phyloP scores from a whole-genome alignment of 1,139 yeast genomes.

The Neolecta irregularis region DNA sequence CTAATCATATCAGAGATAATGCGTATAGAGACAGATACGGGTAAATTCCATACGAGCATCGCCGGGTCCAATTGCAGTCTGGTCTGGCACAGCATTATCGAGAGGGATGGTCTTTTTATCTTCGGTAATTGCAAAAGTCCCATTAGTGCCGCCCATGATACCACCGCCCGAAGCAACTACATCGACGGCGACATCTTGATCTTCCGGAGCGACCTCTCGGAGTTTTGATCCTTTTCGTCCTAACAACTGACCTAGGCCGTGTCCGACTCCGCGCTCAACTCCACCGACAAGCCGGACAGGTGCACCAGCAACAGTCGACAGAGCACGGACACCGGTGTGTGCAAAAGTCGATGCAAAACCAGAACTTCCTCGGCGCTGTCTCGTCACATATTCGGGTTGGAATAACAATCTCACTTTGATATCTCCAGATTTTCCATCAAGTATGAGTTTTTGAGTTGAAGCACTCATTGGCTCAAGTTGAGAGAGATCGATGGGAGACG shows the following conservation, averaged over 20 bases:
- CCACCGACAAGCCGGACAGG: slow-evolving; percentile 20
- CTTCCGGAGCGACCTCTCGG: slow-evolving; percentile 17
- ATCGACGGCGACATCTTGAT: slow-evolving; percentile 8
- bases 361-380: slow-evolving; percentile 19
- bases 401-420: slow-evolving; percentile 46
- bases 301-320: slow-evolving; percentile 18
- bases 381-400: slow-evolving; percentile 51
- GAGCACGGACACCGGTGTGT: slow-evolving; percentile 10
- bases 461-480: slow-evolving; percentile 45
- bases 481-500: slow-evolving; percentile 41
- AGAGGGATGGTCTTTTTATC: too few relatives aligned
- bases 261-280: slow-evolving; percentile 14
- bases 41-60: too few relatives aligned
- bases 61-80: too few relatives aligned
- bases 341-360: slow-evolving; percentile 11
- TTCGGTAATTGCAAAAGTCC: slow-evolving; percentile 3
- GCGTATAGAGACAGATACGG: too few relatives aligned
- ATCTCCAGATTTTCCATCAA: slow-evolving; percentile 41
- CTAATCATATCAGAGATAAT: too few relatives aligned
- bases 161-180: slow-evolving; percentile 5
- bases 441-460: slow-evolving; percentile 38
- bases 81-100: too few relatives aligned
- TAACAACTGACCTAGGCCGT: slow-evolving; percentile 5
- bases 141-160: not conserved
- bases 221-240: slow-evolving; percentile 4